Evolutionary conservation across 2,329 filamentous ascomycete genomes (phyloP).

Genomic region (Colletotrichum liaoningense): DNA sequence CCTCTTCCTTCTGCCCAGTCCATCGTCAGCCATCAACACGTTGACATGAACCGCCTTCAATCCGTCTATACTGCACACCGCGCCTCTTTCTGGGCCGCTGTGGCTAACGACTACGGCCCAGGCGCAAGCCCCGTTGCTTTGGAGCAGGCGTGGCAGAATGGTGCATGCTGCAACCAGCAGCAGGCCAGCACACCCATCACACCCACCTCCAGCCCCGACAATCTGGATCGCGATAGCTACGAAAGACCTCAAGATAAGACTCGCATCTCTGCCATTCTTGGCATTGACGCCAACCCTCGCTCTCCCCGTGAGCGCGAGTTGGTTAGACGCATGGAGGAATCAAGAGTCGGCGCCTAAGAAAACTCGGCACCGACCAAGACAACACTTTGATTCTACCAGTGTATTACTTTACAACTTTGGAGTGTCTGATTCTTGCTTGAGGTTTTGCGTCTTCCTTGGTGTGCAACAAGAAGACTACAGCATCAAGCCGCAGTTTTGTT

Average conservation of each 20-base stretch:
- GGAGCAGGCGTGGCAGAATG: slow-evolving; percentile 76
- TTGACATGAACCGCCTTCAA: slow-evolving; percentile 75
- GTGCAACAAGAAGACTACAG: slow-evolving; percentile 20
- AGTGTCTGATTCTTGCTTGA: slow-evolving; percentile 27
- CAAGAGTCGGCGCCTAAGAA: slow-evolving; percentile 47
- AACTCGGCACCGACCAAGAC: slow-evolving; percentile 40
- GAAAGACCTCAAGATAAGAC: slow-evolving; percentile 63
- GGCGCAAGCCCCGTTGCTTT: slow-evolving; percentile 71
- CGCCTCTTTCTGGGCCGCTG: slow-evolving; percentile 76
- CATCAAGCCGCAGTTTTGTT: slow-evolving; percentile 28
- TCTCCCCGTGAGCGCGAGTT: slow-evolving; percentile 69
- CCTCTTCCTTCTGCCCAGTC: slow-evolving; percentile 53
- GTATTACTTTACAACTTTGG: slow-evolving; percentile 34
- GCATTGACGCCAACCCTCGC: slow-evolving; percentile 68
- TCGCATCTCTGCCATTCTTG: slow-evolving; percentile 71
- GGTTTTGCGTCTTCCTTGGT: slow-evolving; percentile 8
- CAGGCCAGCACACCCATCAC: slow-evolving; percentile 61
- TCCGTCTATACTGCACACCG: slow-evolving; percentile 78
- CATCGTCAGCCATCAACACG: slow-evolving; percentile 52
- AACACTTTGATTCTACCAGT: slow-evolving; percentile 35
- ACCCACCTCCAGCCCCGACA: slow-evolving; percentile 62
- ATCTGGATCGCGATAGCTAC: slow-evolving; percentile 54
- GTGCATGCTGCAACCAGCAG: slow-evolving; percentile 53
- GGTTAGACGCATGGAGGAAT: slow-evolving; percentile 66
- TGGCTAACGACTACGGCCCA: slow-evolving; percentile 78